These are phyloP conservation scores for Boletus subcaerulescens DNA, from an alignment of 768 basidiomycete genomes.

Conservation along the genomic window DNA sequence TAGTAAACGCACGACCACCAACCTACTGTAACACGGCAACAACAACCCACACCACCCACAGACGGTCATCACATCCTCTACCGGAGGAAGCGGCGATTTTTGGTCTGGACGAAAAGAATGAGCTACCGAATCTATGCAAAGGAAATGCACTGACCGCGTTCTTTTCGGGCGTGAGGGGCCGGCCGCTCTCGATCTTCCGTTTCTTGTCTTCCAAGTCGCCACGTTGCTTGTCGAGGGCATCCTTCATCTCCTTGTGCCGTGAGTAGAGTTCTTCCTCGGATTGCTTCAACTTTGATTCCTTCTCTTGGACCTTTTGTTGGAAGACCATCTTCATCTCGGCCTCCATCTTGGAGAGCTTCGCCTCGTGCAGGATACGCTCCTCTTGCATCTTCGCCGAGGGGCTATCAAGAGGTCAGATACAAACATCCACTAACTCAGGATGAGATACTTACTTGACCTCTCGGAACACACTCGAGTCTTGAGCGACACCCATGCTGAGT, in stretches of 20 bases:
- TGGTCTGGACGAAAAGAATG: constrained; percentile 26
- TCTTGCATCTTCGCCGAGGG: constrained; percentile 96
- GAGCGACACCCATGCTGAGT: constrained; percentile 94
- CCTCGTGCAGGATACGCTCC: constrained; percentile 93
- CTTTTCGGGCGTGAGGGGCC: constrained; percentile 96
- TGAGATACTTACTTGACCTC: constrained; percentile 85
- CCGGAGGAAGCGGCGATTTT: constrained; percentile 37
- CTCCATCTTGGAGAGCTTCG: constrained; percentile 98
- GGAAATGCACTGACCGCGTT: constrained; percentile 55
- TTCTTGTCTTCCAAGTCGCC: constrained; percentile 97
- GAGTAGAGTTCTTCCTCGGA: constrained; percentile 99
- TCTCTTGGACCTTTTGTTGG: constrained; percentile 99
- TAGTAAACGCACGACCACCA: constrained; percentile 25
- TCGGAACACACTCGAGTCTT: constrained; percentile 97
- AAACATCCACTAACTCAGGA: neutral
- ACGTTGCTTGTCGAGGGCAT: constrained; percentile 95
- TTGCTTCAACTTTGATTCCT: constrained; percentile 98
- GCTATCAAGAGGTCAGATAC: constrained; percentile 42
- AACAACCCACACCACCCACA: constrained; percentile 20
- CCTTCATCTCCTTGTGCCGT: constrained; percentile 99
- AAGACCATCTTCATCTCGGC: constrained; percentile 99
- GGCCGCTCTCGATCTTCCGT: constrained; percentile 89
- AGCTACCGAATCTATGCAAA: constrained; percentile 4
- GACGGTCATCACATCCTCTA: constrained; percentile 16
- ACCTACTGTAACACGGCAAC: constrained; percentile 31